phyloP scores from a whole-genome alignment of 2,329 filamentous ascomycete species.

The Thelonectria olida region DNA sequence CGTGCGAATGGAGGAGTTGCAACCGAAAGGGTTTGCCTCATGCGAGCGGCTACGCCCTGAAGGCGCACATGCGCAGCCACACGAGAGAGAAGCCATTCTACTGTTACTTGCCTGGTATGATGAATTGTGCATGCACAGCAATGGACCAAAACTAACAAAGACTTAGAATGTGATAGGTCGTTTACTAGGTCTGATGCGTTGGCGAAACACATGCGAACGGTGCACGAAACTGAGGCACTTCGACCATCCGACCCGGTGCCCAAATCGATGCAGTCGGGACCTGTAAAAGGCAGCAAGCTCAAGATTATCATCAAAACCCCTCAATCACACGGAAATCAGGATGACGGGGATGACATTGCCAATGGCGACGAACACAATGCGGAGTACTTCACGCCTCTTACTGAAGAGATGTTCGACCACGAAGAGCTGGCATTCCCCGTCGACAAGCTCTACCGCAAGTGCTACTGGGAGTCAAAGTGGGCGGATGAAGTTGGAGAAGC shows the following conservation, averaged over 20 bases:
- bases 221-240: conserved; percentile 95
- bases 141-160: conserved; percentile 21
- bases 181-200: conserved; percentile 96
- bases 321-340: conserved; percentile 66
- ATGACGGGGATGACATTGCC: conserved; percentile 64
- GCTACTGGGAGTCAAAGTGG: conserved; percentile 77
- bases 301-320: conserved; percentile 73
- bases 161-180: conserved; percentile 90
- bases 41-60: conserved; percentile 93
- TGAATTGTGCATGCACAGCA: neutral
- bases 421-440: conserved; percentile 71
- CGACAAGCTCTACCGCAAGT: conserved; percentile 72
- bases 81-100: conserved; percentile 99
- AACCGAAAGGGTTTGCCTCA: conserved; percentile 88
- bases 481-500: conserved; percentile 72
- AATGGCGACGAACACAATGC: conserved; percentile 64
- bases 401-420: conserved; percentile 68
- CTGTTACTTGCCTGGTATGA: conserved; percentile 87
- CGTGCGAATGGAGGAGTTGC: conserved; percentile 97
- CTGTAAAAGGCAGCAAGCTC: conserved; percentile 60
- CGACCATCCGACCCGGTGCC: conserved; percentile 81
- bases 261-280: conserved; percentile 68
- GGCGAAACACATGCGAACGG: conserved; percentile 97
- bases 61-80: conserved; percentile 97
- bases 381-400: conserved; percentile 66